Percentiles rank a stretch among this genome's conserved stretches.
phyloP scores from a whole-genome alignment of 176 grass and related monocot genomes.

The Cymbopogon citratus region DNA sequence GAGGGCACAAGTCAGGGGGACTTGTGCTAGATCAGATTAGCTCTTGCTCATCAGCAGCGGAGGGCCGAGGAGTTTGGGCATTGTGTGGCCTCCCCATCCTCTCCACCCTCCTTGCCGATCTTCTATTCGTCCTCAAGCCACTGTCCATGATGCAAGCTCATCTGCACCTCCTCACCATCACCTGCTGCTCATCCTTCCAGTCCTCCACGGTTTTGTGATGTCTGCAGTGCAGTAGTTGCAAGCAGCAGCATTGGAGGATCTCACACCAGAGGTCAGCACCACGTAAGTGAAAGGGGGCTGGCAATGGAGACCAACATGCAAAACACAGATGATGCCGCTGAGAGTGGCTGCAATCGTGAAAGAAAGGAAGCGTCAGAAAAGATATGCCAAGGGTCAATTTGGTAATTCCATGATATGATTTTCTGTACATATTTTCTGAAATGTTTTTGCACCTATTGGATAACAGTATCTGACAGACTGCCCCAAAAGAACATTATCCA shows the following conservation, averaged over 20 bases:
- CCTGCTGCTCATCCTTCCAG: not conserved
- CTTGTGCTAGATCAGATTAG: not conserved
- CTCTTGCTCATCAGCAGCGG: not conserved
- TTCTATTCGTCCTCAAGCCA: not conserved
- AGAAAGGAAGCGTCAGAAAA: not conserved
- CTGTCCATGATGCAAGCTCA: not conserved
- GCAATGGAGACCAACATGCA: not conserved
- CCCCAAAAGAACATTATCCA: too few species aligned
- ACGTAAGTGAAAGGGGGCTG: not conserved
- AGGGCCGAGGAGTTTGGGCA: not conserved
- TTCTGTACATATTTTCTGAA: not conserved
- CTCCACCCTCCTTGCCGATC: not conserved
- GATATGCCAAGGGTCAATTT: not conserved
- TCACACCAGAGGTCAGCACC: not conserved
- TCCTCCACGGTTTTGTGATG: not conserved
- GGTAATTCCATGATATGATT: not conserved
- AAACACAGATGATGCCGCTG: not conserved
- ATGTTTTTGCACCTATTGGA: not conserved
- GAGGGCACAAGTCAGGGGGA: not conserved
- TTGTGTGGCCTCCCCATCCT: not conserved
- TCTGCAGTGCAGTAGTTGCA: not conserved
- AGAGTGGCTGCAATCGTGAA: not conserved
- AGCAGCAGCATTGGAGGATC: not conserved
- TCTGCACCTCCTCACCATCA: not conserved
- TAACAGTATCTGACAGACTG: too few species aligned